Evolutionary conservation across 2,329 filamentous ascomycete species (phyloP), one percentile per base, ranked within the genome.

Genomic region (Aspergillus puulaauensis): DNA sequence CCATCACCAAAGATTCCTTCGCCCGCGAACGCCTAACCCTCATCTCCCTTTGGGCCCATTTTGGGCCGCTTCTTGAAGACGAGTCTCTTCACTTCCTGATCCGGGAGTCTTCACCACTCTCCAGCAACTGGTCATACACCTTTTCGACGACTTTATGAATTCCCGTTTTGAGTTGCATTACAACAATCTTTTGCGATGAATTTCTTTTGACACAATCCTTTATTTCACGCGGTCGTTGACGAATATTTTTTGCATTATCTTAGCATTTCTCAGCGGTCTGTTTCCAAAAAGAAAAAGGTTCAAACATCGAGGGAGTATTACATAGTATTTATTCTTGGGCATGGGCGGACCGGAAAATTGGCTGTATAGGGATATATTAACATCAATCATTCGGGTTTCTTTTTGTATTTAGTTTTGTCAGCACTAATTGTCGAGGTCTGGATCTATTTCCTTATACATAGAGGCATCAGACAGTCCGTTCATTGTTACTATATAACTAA

Each of bases 131-230:
- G 58, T 56, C 37, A 58, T 62, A 63, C 54, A 65, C 41, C 55
- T 54, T 50, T 63, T 64, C 61, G 47, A 71, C 61, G 66, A 69
- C 62, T 66, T 68, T 57, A 70, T 62, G 66, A 68, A 62, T 61
- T 60, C 54, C 53, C 39, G 45, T 39, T 37, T 54, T 61, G 15
- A 46, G 37, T 35, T 33, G 24, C 31, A 57, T 61, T 61, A 50
- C 46, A 51, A 27, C 49, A 43, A 49, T 53, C 45, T 49, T 56
- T 57, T 60, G 56, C 53, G 45, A 57, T 44, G 60, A 54, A 47
- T 56, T 14, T 63, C 59, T 54, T 58, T 58, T 31, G 27, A 31
- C 52, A 39, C 56, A 54, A 59, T 31, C 27, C 53, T 33, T 59
- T 40, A 21, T 41, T 58, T 54, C 45, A 47, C 39, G 51, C 33